Evolutionary conservation across 176 grass and related monocot species (phyloP), one percentile per base, ranked within the genome.

Genomic region (Lolium multiflorum): DNA sequence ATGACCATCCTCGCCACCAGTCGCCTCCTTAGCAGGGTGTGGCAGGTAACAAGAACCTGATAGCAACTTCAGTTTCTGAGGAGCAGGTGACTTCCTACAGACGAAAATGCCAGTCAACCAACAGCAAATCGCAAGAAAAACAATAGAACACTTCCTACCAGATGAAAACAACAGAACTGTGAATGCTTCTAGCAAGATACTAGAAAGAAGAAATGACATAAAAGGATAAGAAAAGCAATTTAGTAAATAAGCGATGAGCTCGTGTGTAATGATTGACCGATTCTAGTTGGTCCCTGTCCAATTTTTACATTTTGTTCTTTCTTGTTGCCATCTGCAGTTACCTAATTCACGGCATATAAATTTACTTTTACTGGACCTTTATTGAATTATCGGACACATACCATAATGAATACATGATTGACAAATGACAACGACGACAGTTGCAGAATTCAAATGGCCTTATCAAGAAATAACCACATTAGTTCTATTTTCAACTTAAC

Each of bases 1-100:
- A 88, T 99, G 94, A 11, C 94, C 97, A 88, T 99, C 97, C 52
- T 99, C 97, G 38, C 97, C 97, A 74, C 97, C 94, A 68, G 97
- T 99, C 57, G 87, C 90, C 86, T 93, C 97, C 90, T 99, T 99
- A 66, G 90, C 97, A 28, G 97, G 97, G 81, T 99, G 97, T 66
- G 97, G 97, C 66, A 97, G 91, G 72, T 97, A 94, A 84, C 97
- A 96, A 51, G 97, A 94, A 64, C 94, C 97, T 73, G 97, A 99
- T 6, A 90, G 48, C 26, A 99, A 80, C 87, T 97, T 99, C 79
- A 97, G 47, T 13, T 63, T 76, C 70, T 80, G 89, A 37, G 69
- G 67, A 84, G 84, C 56, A 22, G 80, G 61, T n/a, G 66, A 67
- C 54, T 91, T 96, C 43, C 97, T 99, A 90, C 76, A 52, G 18